Percentiles rank a stretch among this genome's conserved stretches.
These are phyloP conservation scores for Cordyceps farinosa DNA, from an alignment of 2,329 filamentous ascomycete species.

Conservation along the genomic window DNA sequence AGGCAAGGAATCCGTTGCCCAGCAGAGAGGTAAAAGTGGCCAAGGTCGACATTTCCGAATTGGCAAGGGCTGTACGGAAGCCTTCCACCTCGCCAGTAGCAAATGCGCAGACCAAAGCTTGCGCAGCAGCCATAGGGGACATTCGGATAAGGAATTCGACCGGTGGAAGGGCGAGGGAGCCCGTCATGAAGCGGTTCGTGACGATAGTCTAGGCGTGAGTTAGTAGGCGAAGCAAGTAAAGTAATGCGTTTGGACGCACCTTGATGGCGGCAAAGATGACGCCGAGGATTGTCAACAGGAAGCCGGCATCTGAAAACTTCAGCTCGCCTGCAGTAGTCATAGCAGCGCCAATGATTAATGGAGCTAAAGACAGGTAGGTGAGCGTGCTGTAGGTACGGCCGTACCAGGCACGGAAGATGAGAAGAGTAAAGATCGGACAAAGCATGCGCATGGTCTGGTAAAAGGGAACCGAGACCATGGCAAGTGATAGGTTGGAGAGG, in stretches of 20 bases:
- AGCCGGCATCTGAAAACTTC: conserved; percentile 57
- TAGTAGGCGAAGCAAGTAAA: conserved; percentile 18
- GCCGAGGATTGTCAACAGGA: conserved; percentile 51
- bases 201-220: conserved; percentile 48
- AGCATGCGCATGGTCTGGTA: conserved; percentile 63
- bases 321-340: conserved; percentile 61
- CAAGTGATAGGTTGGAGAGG: conserved; percentile 60
- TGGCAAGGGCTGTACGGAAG: conserved; percentile 36
- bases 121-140: conserved; percentile 56
- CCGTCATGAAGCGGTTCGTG: conserved; percentile 63
- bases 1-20: conserved; percentile 52
- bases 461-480: conserved; percentile 61
- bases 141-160: conserved; percentile 61
- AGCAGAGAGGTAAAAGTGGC: conserved; percentile 40
- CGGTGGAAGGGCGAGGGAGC: conserved; percentile 52
- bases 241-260: conserved; percentile 29
- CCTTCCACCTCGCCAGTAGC: conserved; percentile 49
- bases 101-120: conserved; percentile 50
- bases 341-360: conserved; percentile 57
- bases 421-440: conserved; percentile 58
- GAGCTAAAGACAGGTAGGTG: conserved; percentile 58
- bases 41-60: conserved; percentile 34
- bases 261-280: conserved; percentile 54
- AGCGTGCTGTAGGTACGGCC: conserved; percentile 50
- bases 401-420: conserved; percentile 57